A percentile compares a stretch with the other conserved stretches of the same genome.
Conservation (phyloP, 257 asterid species). For the Avicennia marina region DNA sequence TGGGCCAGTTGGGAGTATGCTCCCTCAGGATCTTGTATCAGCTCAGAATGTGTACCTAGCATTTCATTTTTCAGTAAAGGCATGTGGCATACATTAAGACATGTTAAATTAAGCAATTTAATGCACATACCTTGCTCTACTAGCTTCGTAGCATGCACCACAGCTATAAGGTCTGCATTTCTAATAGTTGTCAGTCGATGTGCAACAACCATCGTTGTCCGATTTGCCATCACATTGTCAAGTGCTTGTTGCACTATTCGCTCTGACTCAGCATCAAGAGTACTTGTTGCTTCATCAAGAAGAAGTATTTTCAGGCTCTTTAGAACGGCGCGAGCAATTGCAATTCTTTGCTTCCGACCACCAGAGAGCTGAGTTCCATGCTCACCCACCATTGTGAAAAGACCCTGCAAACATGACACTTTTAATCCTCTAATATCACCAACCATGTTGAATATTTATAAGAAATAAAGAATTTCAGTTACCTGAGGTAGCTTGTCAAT, state of each 20-base stretch:
- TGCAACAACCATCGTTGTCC: slow-evolving; percentile 81
- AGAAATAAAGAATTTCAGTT: neutral
- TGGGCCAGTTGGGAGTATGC: slow-evolving; percentile 61
- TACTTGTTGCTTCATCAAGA: slow-evolving; percentile 89
- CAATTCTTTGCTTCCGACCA: slow-evolving; percentile 80
- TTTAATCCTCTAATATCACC: neutral
- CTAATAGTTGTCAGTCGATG: slow-evolving; percentile 74
- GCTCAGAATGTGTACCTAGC: slow-evolving; percentile 63
- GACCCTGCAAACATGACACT: slow-evolving; percentile 45
- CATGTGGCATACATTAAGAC: neutral
- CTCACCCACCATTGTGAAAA: slow-evolving; percentile 78
- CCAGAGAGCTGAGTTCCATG: slow-evolving; percentile 83
- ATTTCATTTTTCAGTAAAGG: neutral
- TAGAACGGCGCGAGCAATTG: slow-evolving; percentile 76
- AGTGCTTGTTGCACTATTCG: slow-evolving; percentile 73
- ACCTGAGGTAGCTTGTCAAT: slow-evolving; percentile 63
- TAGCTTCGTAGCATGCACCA: slow-evolving; percentile 60
- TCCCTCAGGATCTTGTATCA: slow-evolving; percentile 63
- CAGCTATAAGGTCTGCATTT: slow-evolving; percentile 75
- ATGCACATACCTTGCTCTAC: slow-evolving; percentile 87
- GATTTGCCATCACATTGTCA: slow-evolving; percentile 57
- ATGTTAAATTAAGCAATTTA: neutral
- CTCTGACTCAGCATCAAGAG: slow-evolving; percentile 77
- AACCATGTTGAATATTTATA: neutral
- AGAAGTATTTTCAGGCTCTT: slow-evolving; percentile 73